Base-by-base conservation (phyloP, 2,329 filamentous ascomycete species). In the Fusarium sublunatum region DNA sequence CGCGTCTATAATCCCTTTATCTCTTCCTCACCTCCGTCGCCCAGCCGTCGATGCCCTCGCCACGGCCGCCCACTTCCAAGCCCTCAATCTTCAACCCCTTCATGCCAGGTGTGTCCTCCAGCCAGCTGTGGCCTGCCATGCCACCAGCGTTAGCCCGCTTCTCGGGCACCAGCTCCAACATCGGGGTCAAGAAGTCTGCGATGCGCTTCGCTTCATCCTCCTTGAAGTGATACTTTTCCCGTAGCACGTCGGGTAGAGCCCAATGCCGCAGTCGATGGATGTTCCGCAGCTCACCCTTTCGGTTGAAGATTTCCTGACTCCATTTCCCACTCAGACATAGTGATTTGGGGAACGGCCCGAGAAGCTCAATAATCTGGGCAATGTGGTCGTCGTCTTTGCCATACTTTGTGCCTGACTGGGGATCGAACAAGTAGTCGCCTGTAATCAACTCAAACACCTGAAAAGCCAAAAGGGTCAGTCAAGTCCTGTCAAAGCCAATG, bases 381-480 rank as follows among this genome's bases (percentile, higher is more conserved):
- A 99, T 97, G 79, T 99, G 95, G 74, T 99, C 95, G 79, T 99
- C 95, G 74, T 99, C 95, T 80, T 99, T 99, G 74, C 95, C 95
- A 77, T 99, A 99, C 79, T 98, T 98, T 38, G 94, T 98, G 63
- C 95, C 95, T 1, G 94, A 97, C 78, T 99, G 95, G 0, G 95
- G 95, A 72, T 99, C 95, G 77, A 99, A 99, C 39, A 99, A 87
- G 74, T 99, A 99, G 77, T 99, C 95, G 67, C 95, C 95, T 2
- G 95, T 99, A 68, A 99, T 98, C 40, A 99, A 83, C 76, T 99
- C 95, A 70, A 99, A 99, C 13, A 94, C 90, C 94, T 98, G 40
- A 11, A 38, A 39, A 35, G 19, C 13, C 13, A 9, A n/a, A 6
- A 15, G 7, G 32, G 57, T 71, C 29, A 71, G 61, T 32, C 43